Conservation (phyloP, 768 basidiomycete species). For the Mycena capillaripes region DNA sequence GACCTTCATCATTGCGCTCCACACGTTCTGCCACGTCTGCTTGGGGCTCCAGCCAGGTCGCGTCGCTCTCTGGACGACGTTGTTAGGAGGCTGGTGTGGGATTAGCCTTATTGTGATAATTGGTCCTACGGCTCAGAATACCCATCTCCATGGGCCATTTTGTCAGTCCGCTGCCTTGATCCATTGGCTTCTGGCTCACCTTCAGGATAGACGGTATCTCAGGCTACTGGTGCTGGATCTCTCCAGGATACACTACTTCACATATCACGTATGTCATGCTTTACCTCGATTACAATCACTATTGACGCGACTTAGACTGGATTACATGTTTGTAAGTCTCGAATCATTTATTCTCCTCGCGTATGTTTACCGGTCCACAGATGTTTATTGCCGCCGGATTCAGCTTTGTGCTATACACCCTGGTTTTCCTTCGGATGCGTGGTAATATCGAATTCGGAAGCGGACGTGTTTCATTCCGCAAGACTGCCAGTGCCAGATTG, state of each 20-base stretch:
- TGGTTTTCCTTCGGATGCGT: conserved; percentile 64
- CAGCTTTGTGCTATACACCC: conserved; percentile 59
- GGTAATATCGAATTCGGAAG: conserved; percentile 61
- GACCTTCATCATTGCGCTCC: conserved; percentile 65
- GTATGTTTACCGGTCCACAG: conserved; percentile 45
- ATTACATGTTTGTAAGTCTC: conserved; percentile 63
- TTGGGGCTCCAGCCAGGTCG: conserved; percentile 53
- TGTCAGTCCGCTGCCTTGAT: conserved; percentile 51
- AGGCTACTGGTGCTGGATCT: conserved; percentile 72
- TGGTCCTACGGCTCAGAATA: conserved; percentile 58
- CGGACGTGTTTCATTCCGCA: conserved; percentile 45
- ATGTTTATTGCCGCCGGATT: conserved; percentile 63
- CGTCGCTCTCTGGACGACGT: conserved; percentile 51
- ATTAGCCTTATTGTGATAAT: conserved; percentile 58
- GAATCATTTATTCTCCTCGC: background rate
- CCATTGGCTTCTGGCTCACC: background rate
- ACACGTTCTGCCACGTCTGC: conserved; percentile 67
- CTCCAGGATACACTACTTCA: conserved; percentile 55
- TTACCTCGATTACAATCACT: background rate
- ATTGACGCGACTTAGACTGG: conserved; percentile 50
- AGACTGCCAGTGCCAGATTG: conserved; percentile 32
- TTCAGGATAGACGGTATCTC: conserved; percentile 59
- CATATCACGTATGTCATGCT: conserved; percentile 60
- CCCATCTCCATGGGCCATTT: conserved; percentile 56
- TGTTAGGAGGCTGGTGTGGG: conserved; percentile 61